phyloP scores from a whole-genome alignment of 495 filamentous ascomycete species.

The Tuber aestivum region DNA sequence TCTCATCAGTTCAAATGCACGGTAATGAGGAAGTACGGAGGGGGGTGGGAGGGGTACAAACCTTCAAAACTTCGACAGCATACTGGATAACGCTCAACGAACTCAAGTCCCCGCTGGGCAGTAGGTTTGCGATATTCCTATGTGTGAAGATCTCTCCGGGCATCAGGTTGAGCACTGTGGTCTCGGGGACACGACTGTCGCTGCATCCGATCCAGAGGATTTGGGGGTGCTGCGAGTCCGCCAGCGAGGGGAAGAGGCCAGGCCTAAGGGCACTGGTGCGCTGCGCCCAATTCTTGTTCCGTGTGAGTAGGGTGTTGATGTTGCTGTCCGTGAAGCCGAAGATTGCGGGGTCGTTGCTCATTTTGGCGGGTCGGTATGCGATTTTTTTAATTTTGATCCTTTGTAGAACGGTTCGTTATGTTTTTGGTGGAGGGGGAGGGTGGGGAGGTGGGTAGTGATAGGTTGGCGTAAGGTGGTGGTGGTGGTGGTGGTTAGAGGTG shows the following conservation, averaged over 20 bases:
- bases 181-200: conserved; percentile 59
- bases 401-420: too few species aligned
- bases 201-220: conserved; percentile 63
- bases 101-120: conserved; percentile 55
- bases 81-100: conserved; percentile 60
- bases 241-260: conserved; percentile 53
- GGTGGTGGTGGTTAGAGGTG: too few species aligned
- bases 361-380: background rate
- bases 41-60: conserved; percentile 33
- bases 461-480: too few species aligned
- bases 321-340: conserved; percentile 33
- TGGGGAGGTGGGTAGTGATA: too few species aligned
- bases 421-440: too few species aligned
- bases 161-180: conserved; percentile 55
- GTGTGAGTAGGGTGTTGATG: conserved; percentile 51
- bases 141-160: conserved; percentile 59
- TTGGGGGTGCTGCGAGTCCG: conserved; percentile 53
- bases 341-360: conserved; percentile 8
- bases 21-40: conserved; percentile 2
- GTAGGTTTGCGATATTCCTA: conserved; percentile 61
- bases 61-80: conserved; percentile 54
- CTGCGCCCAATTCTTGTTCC: conserved; percentile 53
- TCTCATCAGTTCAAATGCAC: background rate
- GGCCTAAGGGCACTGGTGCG: conserved; percentile 51
- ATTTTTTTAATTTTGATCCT: too few species aligned